These are phyloP conservation scores for Torulaspora franciscae DNA, from an alignment of 805 yeast genomes.

Conservation along the genomic window DNA sequence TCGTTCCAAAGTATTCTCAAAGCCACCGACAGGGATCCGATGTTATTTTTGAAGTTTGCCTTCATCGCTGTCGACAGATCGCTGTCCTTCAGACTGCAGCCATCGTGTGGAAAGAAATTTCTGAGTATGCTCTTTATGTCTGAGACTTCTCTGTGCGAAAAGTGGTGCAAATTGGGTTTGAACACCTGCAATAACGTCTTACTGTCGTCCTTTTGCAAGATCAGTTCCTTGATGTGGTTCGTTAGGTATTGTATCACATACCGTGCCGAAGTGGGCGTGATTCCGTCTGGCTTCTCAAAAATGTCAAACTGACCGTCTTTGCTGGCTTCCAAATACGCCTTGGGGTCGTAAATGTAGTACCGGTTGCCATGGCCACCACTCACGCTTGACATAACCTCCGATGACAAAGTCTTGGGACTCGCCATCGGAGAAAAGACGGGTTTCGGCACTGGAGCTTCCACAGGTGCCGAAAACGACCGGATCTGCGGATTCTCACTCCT, in stretches of 20 bases:
- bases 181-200: constrained; percentile 33
- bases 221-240: constrained; percentile 27
- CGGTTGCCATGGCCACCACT: constrained; percentile 14
- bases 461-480: constrained; percentile 14
- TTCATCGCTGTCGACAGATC: constrained; percentile 27
- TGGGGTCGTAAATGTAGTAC: constrained; percentile 35
- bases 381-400: constrained; percentile 7
- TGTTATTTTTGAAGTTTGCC: constrained; percentile 18
- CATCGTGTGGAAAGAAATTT: constrained; percentile 36
- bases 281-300: constrained; percentile 19
- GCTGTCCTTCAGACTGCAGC: constrained; percentile 36
- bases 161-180: constrained; percentile 36
- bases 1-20: constrained; percentile 36
- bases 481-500: constrained; percentile 2
- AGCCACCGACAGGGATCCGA: constrained; percentile 29
- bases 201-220: constrained; percentile 18
- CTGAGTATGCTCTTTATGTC: constrained; percentile 29
- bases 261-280: constrained; percentile 35
- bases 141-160: constrained; percentile 31
- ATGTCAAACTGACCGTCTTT: constrained; percentile 15
- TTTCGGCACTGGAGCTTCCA: constrained; percentile 5
- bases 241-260: constrained; percentile 36
- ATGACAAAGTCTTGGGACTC: constrained; percentile 7
- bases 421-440: constrained; percentile 6
- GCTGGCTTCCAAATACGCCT: constrained; percentile 20